These are phyloP conservation scores for Neospora caninum DNA, from an alignment of 169 alveolate species.

Conservation along the genomic window DNA sequence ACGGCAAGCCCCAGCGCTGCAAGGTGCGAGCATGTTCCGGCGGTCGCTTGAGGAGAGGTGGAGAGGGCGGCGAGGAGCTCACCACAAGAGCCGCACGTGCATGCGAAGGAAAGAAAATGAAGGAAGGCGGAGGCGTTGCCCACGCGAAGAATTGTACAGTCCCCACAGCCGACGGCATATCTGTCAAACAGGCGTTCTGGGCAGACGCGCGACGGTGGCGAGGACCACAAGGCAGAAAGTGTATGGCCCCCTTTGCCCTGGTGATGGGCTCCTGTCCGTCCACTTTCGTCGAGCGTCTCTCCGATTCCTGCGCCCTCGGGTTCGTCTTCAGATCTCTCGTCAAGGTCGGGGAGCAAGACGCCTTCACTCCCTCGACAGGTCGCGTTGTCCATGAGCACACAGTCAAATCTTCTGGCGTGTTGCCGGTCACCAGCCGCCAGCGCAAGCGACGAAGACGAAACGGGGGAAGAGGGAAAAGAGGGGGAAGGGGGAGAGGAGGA, in stretches of 20 bases:
- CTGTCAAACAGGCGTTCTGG: conserved; percentile 17
- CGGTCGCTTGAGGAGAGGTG: not conserved
- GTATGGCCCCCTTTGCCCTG: not conserved
- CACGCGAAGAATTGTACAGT: not conserved
- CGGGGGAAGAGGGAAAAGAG: too few relatives aligned
- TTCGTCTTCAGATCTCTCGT: not conserved
- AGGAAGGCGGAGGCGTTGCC: conserved; percentile 6
- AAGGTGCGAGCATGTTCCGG: not conserved
- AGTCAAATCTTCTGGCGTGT: too few relatives aligned
- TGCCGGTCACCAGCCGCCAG: too few relatives aligned
- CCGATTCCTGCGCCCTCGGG: not conserved
- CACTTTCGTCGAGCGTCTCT: not conserved
- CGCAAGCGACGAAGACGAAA: too few relatives aligned
- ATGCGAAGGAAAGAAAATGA: not conserved
- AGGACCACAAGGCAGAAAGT: not conserved
- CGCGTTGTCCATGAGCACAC: not conserved
- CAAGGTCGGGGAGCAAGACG: not conserved
- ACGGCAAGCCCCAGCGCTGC: not conserved
- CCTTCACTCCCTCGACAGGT: not conserved
- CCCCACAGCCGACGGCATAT: not conserved
- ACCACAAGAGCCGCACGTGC: conserved; percentile 13
- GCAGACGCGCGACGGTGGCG: not conserved
- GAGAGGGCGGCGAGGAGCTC: conserved; percentile 25
- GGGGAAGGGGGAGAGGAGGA: too few relatives aligned
- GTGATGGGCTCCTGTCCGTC: not conserved